Base-by-base conservation (phyloP, 2,329 filamentous ascomycete genomes). In the Pezicula radicicola region DNA sequence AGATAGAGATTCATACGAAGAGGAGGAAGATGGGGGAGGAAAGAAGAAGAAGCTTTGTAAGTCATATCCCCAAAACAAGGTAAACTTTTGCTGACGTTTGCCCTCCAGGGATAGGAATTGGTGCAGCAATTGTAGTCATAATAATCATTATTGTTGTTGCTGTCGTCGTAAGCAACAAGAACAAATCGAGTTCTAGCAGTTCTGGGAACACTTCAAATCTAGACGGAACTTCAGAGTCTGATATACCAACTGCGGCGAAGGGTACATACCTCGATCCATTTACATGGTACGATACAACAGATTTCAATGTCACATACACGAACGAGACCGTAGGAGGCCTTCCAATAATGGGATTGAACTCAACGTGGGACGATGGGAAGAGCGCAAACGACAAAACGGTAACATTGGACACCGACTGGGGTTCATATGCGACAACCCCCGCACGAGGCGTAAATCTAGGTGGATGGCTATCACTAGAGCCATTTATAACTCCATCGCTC, bases 261-360 rank as follows among this genome's bases (percentile, higher is more conserved):
- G 90, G 85, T 13, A 89, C 88, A 2, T 86, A 88, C 56, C 77
- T 96, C 18, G 92, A 99, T 65, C 94, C 94, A 0, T 96, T 91
- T 68, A 85, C 87, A 2, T 99, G 94, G 94, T 87, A 88, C 59
- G 88, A 95, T 61, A 97, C 92, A 0, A 80, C 78, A 0, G 91
- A 92, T 63, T 96, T 97, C 75, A 99, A 99, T 66, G 80, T 93
- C 55, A 97, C 94, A 0, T 99, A 95, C 67, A 99, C 94, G 0
- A 83, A 87, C 54, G 80, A 84, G 46, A 91, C 84, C 13, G 87
- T 97, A 0, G 94, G 94, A 18, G 89, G 87, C 3, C 77, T 99
- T n/a, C 87, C 91, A 0, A 70, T 97, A 54, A 97, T 97, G 85
- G 94, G 94, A 1, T 78, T 99, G 21, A 87, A 89, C 65, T 84